Evolutionary conservation across 805 yeast genomes (phyloP), one percentile per base, ranked within the genome.

Genomic region (Lipomyces starkeyi): DNA sequence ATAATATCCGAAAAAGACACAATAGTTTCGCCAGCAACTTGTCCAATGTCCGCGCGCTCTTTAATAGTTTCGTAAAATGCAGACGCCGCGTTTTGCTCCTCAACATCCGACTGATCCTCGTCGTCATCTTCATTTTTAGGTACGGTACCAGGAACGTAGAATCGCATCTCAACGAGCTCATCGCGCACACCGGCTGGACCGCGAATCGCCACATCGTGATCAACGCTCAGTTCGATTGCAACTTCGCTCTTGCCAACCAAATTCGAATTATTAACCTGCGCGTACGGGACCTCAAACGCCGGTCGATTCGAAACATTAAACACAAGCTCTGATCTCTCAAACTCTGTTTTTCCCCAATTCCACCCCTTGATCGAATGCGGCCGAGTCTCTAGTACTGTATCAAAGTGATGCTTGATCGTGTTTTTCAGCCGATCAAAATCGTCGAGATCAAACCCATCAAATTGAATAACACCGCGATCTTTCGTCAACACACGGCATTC

Each of bases 311-410:
- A 91, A 27, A 93, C 88, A 66, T 88, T 87, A 80, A 95, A 93
- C 35, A 91, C 86, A 78, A 95, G 82, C 78, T 95, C 99, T 74
- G 92, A 91, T 78, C 97, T 86, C 25, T 97, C 97, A 77, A 95
- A 86, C 77, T 93, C 97, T 17, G 94, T 84, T 71, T 89, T 88
- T 64, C 99, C 99, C 99, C 99, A 95, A 80, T 95, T 95, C 99
- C 99, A 95, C 40, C 99, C 99, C 81, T 97, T 87, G 72, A 95
- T 82, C 3, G 97, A 90, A 79, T 95, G 99, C 75, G 94, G 98
- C 74, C 84, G 87, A 70, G 85, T 89, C 74, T 95, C 98, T 67
- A 95, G 83, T 65, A 86, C 85, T 56, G 91, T 82, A 65, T 83
- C 83, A 79, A 93, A 91, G 75, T 90, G 86, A 73, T 93, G 83